Conservation (phyloP, 75 land plant genomes). For the Gnetum montanum region DNA sequence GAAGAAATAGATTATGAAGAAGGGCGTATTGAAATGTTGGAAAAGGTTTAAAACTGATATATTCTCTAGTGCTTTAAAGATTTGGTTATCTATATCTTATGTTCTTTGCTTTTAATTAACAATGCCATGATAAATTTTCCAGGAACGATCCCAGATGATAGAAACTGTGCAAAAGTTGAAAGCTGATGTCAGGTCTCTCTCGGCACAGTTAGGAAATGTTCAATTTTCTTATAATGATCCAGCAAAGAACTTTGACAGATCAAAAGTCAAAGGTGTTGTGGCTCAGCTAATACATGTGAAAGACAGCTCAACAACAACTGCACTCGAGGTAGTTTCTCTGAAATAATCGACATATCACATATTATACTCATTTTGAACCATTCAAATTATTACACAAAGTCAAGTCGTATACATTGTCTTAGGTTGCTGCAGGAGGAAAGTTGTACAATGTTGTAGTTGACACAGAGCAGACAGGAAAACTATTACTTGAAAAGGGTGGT, state of each 20-base stretch:
- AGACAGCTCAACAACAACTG: constrained; percentile 78
- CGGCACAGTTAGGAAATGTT: constrained; percentile 65
- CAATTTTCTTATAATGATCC: constrained; percentile 80
- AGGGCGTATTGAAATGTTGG: constrained; percentile 70
- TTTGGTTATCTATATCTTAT: no score
- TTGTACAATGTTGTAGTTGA: constrained; percentile 94
- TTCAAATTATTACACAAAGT: no score
- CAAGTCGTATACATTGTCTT: not conserved
- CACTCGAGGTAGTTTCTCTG: constrained; percentile 74
- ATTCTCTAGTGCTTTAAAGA: no score
- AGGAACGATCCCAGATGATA: constrained; percentile 59
- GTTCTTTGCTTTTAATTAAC: not conserved
- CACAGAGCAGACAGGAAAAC: constrained; percentile 88
- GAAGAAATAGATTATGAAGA: constrained; percentile 58
- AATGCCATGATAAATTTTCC: not conserved
- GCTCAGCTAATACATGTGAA: constrained; percentile 90
- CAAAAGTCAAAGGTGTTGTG: constrained; percentile 95
- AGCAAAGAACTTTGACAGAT: constrained; percentile 70
- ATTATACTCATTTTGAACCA: not conserved
- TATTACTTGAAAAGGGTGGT: constrained; percentile 83
- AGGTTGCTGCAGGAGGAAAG: constrained; percentile 97
- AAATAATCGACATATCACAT: constrained; percentile 1
- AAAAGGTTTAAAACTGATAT: constrained; percentile 86
- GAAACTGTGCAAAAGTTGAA: constrained; percentile 67
- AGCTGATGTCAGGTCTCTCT: constrained; percentile 57